These are phyloP conservation scores for Tinospora cordifolia DNA, from an alignment of 164 flowering plant species.

Conservation along the genomic window DNA sequence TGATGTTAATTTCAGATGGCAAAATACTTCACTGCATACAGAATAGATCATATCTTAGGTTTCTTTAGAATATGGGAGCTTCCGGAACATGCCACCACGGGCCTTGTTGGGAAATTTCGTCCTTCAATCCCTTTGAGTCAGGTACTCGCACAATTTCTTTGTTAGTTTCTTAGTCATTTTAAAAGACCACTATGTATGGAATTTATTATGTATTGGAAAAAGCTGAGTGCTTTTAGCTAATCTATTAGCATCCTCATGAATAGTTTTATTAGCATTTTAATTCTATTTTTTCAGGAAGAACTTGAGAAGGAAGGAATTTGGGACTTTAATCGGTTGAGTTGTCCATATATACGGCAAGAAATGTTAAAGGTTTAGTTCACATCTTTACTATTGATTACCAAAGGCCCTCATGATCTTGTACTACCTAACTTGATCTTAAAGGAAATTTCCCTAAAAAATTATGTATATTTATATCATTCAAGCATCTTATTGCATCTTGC, in stretches of 20 bases:
- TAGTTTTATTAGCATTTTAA: neutral
- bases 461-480: neutral
- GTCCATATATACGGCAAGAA: constrained; percentile 61
- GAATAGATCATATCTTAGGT: constrained; percentile 94
- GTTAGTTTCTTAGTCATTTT: neutral
- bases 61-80: constrained; percentile 99
- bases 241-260: neutral
- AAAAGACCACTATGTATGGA: neutral
- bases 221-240: neutral
- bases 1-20: constrained; percentile 53
- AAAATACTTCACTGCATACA: constrained; percentile 90
- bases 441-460: neutral
- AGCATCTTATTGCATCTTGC: neutral
- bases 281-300: constrained; percentile 59
- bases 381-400: neutral
- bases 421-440: neutral
- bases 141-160: constrained; percentile 30
- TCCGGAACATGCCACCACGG: constrained; percentile 89
- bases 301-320: constrained; percentile 89
- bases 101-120: constrained; percentile 84
- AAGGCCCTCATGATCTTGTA: neutral
- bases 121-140: constrained; percentile 94
- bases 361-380: constrained; percentile 47
- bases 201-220: neutral
- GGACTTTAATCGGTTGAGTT: constrained; percentile 79